phyloP scores from a whole-genome alignment of 2,329 filamentous ascomycete species.

The Talaromyces sp. region DNA sequence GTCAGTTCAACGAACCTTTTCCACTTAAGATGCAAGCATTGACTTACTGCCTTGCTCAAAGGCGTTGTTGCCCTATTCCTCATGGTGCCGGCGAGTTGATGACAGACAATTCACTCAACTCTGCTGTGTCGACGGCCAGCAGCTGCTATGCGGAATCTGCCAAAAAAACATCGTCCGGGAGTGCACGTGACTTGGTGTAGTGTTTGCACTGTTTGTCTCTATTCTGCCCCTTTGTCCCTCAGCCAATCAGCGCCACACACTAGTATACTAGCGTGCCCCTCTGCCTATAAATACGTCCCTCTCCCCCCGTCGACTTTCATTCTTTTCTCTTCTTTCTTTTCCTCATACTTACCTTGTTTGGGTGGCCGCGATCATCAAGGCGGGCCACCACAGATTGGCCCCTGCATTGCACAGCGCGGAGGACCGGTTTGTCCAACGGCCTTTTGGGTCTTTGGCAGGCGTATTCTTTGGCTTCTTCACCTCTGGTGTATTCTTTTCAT shows the following conservation, averaged over 20 bases:
- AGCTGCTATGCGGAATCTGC: constrained; percentile 30
- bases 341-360: constrained; percentile 55
- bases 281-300: constrained; percentile 33
- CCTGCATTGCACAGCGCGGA: constrained; percentile 61
- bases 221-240: not conserved
- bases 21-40: not conserved
- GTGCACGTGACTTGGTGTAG: constrained; percentile 28
- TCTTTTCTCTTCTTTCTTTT: constrained; percentile 41
- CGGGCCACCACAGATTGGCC: constrained; percentile 48
- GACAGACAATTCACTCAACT: not conserved
- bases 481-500: constrained; percentile 42
- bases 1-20: not conserved
- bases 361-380: constrained; percentile 49
- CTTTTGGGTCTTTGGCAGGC: constrained; percentile 50
- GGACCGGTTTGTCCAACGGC: constrained; percentile 51
- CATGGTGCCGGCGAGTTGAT: constrained; percentile 36
- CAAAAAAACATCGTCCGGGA: constrained; percentile 14
- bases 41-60: constrained; percentile 42
- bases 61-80: constrained; percentile 46
- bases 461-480: constrained; percentile 51
- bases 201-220: constrained; percentile 15
- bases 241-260: constrained; percentile 30
- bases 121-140: not conserved
- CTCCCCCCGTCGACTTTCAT: constrained; percentile 25
- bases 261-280: constrained; percentile 23